Evolutionary conservation across 148 eudicot species (phyloP).

Genomic region (Heliosperma pusillum): DNA sequence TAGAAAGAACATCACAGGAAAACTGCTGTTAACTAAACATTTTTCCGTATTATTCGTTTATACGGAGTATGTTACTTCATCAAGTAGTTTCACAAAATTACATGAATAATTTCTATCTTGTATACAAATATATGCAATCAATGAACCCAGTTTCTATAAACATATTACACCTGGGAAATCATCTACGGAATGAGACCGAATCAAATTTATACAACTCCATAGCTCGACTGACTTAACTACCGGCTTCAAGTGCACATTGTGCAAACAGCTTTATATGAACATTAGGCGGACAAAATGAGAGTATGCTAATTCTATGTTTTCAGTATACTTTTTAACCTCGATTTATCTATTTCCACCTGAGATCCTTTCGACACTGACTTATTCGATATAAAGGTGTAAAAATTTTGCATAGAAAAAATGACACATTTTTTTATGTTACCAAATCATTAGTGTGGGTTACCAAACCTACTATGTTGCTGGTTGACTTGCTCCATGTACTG

Average conservation of each 20-base stretch:
- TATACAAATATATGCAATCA: slow-evolving; percentile 44
- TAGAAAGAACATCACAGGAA: slow-evolving; percentile 12
- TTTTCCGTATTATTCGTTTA: neutral
- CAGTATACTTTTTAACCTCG: slow-evolving; percentile 22
- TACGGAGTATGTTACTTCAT: neutral
- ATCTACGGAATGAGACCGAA: slow-evolving; percentile 30
- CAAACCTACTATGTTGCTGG: slow-evolving; percentile 46
- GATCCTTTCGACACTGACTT: slow-evolving; percentile 14
- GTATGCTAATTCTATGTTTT: slow-evolving; percentile 27
- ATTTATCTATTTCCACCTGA: slow-evolving; percentile 5
- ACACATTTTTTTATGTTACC: slow-evolving; percentile 37
- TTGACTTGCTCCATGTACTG: slow-evolving; percentile 45
- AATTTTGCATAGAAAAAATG: slow-evolving; percentile 13
- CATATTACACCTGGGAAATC: slow-evolving; percentile 39
- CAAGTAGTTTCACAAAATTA: slow-evolving; percentile 40
- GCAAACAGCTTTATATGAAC: slow-evolving; percentile 26
- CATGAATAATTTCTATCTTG: slow-evolving; percentile 33
- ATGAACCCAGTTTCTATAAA: slow-evolving; percentile 29
- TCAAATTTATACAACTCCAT: slow-evolving; percentile 32
- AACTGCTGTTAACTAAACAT: neutral
- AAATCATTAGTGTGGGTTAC: slow-evolving; percentile 58
- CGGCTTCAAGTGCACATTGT: slow-evolving; percentile 22
- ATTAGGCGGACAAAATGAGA: slow-evolving; percentile 29
- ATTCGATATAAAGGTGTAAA: slow-evolving; percentile 19
- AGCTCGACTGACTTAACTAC: neutral